Percentiles rank a stretch among this genome's conserved stretches.
Conservation (phyloP, 257 asterid species). For the Sherardia arvensis region DNA sequence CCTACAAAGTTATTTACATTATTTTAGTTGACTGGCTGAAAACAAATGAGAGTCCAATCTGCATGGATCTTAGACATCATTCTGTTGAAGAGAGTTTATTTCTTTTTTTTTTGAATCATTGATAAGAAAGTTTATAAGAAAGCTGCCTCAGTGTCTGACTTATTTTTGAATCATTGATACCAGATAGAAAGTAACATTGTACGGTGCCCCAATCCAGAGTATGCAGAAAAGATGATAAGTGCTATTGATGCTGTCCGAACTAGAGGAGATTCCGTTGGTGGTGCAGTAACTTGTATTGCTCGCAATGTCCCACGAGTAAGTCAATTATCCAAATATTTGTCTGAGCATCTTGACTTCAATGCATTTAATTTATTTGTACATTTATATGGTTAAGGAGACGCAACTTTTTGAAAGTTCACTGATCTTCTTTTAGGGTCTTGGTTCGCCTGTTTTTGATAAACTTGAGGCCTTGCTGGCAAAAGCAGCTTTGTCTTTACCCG, state of each 20-base stretch:
- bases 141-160: slow-evolving; percentile 2
- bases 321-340: neutral
- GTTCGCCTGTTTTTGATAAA: slow-evolving; percentile 95
- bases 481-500: slow-evolving; percentile 89
- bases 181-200: slow-evolving; percentile 87
- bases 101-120: neutral
- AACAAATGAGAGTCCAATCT: neutral
- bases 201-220: slow-evolving; percentile 89
- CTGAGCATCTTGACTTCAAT: neutral
- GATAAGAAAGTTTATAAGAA: no score
- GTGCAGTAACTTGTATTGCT: slow-evolving; percentile 94
- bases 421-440: slow-evolving; percentile 61
- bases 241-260: slow-evolving; percentile 94
- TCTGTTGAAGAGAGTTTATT: neutral
- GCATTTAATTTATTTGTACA: neutral
- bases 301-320: slow-evolving; percentile 87
- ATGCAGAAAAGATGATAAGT: slow-evolving; percentile 95
- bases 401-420: slow-evolving; percentile 15
- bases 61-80: neutral
- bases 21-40: neutral
- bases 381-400: neutral
- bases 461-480: slow-evolving; percentile 97
- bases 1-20: no score
- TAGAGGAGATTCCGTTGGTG: slow-evolving; percentile 96
- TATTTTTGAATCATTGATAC: slow-evolving; percentile 2